A percentile compares a stretch with the other conserved stretches of the same genome.
Conservation (phyloP, 2,329 filamentous ascomycete species). For the Scedosporium dehoogii region DNA sequence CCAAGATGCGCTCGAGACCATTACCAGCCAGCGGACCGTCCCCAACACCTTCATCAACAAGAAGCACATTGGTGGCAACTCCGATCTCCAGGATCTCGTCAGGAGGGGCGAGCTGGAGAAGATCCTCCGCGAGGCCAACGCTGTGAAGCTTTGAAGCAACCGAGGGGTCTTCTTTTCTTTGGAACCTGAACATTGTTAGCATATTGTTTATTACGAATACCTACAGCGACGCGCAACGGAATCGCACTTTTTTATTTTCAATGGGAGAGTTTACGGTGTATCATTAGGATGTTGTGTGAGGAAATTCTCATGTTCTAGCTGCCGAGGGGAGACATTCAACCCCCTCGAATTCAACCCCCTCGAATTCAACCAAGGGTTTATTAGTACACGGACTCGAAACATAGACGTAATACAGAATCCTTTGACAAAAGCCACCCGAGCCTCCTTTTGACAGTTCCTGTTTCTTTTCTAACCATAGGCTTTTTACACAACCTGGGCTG, state of each 20-base stretch:
- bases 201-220: neutral
- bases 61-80: slow-evolving; percentile 95
- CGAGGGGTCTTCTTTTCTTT: neutral
- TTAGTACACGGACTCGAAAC: neutral
- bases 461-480: neutral
- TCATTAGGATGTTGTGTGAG: neutral
- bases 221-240: too few species aligned
- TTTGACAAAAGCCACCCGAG: neutral
- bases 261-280: neutral
- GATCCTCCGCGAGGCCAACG: slow-evolving; percentile 32
- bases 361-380: neutral
- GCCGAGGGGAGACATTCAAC: neutral
- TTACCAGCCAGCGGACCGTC: slow-evolving; percentile 78
- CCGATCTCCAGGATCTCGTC: slow-evolving; percentile 61
- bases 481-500: slow-evolving; percentile 58
- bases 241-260: neutral
- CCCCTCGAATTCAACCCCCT: neutral
- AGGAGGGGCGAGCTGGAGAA: slow-evolving; percentile 26
- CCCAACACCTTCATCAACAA: slow-evolving; percentile 91
- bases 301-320: neutral
- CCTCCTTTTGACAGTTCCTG: neutral
- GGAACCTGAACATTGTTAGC: neutral
- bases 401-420: neutral
- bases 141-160: slow-evolving; percentile 28
- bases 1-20: slow-evolving; percentile 70